These are phyloP conservation scores for Rhizophora mangle DNA, from an alignment of 345 rosid species.

Conservation along the genomic window DNA sequence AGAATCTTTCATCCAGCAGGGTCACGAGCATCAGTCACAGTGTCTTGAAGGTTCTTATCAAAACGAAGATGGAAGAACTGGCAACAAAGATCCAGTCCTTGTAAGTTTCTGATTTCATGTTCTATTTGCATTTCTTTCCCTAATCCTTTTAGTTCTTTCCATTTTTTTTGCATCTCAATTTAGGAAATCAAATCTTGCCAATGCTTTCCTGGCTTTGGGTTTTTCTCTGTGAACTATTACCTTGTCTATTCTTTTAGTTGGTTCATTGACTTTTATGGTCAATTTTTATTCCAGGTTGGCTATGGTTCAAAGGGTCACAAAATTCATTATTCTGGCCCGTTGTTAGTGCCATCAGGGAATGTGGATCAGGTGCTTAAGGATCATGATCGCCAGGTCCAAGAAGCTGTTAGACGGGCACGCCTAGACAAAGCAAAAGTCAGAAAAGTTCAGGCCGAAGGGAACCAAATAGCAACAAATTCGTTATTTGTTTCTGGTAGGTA, in stretches of 20 bases:
- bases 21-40: constrained; percentile 49
- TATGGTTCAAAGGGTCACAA: constrained; percentile 90
- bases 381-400: constrained; percentile 96
- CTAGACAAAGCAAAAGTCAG: constrained; percentile 77
- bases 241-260: not conserved
- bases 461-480: constrained; percentile 55
- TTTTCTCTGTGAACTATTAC: not conserved
- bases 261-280: not conserved
- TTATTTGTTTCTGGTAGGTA: constrained; percentile 78
- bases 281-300: constrained; percentile 49
- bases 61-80: constrained; percentile 57
- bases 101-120: constrained; percentile 41
- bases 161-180: not conserved
- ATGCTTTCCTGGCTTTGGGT: not conserved
- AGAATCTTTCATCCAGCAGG: constrained; percentile 51
- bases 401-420: constrained; percentile 84
- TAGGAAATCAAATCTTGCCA: not conserved
- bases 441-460: constrained; percentile 62
- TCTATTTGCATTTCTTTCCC: not conserved
- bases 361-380: constrained; percentile 94
- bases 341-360: constrained; percentile 79
- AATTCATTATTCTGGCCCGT: constrained; percentile 93
- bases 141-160: not conserved
- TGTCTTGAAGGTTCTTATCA: constrained; percentile 35
- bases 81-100: constrained; percentile 66